These are phyloP conservation scores for Geotrichum australiense DNA, from an alignment of 1,139 yeast genomes.

Conservation along the genomic window DNA sequence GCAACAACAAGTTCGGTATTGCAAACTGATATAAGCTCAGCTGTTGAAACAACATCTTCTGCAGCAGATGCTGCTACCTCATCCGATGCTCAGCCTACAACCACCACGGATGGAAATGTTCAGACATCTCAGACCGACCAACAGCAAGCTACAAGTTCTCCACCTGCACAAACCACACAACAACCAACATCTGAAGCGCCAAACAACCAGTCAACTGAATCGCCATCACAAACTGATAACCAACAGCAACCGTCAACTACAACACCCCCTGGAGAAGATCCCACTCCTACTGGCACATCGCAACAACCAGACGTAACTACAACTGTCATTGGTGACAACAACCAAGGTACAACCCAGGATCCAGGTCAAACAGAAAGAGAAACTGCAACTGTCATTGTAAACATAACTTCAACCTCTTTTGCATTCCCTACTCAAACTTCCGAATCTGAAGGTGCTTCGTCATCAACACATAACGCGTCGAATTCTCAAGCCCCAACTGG, in stretches of 20 bases:
- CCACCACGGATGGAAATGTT: not conserved
- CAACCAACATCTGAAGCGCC: too few species aligned
- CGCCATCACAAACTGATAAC: too few species aligned
- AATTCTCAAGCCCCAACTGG: not conserved
- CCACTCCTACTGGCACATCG: too few species aligned
- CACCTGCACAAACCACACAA: too few species aligned
- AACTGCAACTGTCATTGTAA: constrained; percentile 1
- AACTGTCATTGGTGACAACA: too few species aligned
- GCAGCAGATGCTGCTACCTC: not conserved
- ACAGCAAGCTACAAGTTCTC: too few species aligned
- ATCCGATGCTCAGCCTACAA: not conserved
- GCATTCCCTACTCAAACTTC: constrained; percentile 6
- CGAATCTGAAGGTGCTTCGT: not conserved
- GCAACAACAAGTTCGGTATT: not conserved
- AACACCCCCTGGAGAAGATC: too few species aligned
- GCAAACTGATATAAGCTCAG: not conserved
- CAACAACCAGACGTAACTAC: too few species aligned
- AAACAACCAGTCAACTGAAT: too few species aligned
- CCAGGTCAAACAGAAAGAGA: not conserved
- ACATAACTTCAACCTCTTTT: constrained; percentile 7
- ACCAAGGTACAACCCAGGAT: too few species aligned
- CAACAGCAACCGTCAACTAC: too few species aligned
- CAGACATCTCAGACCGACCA: too few species aligned
- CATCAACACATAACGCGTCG: not conserved
- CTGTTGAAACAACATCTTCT: not conserved